Base-by-base conservation (phyloP, 805 yeast genomes). In the Cyberlindnera xishuangbannaensis region DNA sequence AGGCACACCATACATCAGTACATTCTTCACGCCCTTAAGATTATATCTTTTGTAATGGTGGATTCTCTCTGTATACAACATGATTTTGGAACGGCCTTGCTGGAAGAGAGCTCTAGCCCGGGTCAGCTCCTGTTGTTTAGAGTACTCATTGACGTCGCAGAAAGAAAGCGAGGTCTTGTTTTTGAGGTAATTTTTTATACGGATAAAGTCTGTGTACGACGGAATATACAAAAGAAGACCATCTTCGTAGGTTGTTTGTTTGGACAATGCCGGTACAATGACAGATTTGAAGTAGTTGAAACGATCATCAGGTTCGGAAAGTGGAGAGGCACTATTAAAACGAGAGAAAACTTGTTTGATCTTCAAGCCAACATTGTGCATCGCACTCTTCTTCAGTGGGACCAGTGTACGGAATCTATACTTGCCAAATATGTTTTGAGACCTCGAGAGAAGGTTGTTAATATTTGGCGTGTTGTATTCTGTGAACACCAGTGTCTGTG, bases 41-140 rank as follows among this genome's bases (percentile, higher is more conserved):
- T 83, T 88, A 56, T 73, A 88, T 33, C 97, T 70, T 44, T 95
- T 75, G 64, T 78, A 92, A 53, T 85, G 92, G 58, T 92, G 97
- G 54, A 90, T 64, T 68, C 98, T 79, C 51, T 90, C 97, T 0
- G 97, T 84, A 59, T 90, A 90, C n/a, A 92, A 59, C 63, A 92
- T 55, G 18, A 90, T 69, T 48, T 83, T 79, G 19, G 65, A 62
- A 36, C 78, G 69, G 3, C 76, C 74, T 26, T 73, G 68, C 20
- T 71, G 73, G 53, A 92, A 92, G 24, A 69, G 61, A 7, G 84
- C 70, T 44, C 97, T 69, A 14, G 78, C 73, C 30, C 85, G 67
- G 1, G 86, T 74, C 21, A 85, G 55, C 37, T 82, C 79, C n/a
- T 82, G 66, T 43, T 76, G 82, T 2, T 74, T 58, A 2, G 94